Conservation (phyloP, 2,329 filamentous ascomycete genomes). For the Sporothrix globosa region DNA sequence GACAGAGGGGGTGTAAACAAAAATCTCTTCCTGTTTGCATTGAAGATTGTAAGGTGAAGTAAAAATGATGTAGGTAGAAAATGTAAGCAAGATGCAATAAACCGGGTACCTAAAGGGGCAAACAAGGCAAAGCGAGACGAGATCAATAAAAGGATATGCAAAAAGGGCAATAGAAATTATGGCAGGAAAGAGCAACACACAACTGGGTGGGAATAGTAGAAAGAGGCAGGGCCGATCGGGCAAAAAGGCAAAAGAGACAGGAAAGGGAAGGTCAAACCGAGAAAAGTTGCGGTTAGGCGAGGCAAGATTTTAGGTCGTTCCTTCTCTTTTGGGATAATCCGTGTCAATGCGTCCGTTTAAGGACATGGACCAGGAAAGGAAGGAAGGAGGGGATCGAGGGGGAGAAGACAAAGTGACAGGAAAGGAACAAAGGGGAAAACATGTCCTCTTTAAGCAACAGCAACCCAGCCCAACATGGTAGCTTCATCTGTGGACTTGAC, state of each 20-base stretch:
- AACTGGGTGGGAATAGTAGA: background rate
- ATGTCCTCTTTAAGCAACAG: constrained; percentile 35
- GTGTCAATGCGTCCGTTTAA: constrained; percentile 23
- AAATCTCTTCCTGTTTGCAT: constrained; percentile 17
- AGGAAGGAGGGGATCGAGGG: constrained; percentile 1
- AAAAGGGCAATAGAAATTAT: background rate
- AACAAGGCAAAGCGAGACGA: background rate
- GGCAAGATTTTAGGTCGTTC: background rate
- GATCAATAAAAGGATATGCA: background rate
- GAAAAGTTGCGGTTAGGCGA: background rate
- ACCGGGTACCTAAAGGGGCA: background rate
- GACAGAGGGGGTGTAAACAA: constrained; percentile 15
- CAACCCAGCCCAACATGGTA: background rate
- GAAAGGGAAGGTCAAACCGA: constrained; percentile 26
- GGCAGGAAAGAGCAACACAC: too few species aligned
- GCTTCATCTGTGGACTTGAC: background rate
- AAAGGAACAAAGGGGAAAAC: constrained; percentile 27
- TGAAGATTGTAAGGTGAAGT: background rate
- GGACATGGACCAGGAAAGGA: constrained; percentile 27
- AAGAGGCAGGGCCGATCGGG: background rate
- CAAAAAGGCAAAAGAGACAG: constrained; percentile 1
- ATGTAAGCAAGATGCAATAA: constrained; percentile 10
- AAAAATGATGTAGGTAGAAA: background rate
- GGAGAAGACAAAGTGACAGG: constrained; percentile 21
- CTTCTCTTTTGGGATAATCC: constrained; percentile 23